Conservation (phyloP, 345 rosid species). For the Moringa oleifera region DNA sequence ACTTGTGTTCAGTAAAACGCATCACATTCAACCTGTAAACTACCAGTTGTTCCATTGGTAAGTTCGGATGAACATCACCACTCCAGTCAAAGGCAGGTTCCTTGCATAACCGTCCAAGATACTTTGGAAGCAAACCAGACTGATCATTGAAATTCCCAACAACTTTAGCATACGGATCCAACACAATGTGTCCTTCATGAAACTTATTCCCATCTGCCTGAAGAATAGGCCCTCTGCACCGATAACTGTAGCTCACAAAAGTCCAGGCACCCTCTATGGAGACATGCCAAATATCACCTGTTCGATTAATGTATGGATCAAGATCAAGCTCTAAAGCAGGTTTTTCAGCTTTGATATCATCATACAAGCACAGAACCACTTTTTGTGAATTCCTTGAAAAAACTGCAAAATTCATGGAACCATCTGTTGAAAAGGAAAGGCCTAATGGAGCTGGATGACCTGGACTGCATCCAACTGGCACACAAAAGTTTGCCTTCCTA, state of each 20-base stretch:
- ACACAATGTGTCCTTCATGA: constrained; percentile 30
- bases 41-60: constrained; percentile 59
- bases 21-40: constrained; percentile 72
- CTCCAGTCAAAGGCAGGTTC: constrained; percentile 79
- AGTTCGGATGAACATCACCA: constrained; percentile 50
- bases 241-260: constrained; percentile 58
- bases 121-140: constrained; percentile 25
- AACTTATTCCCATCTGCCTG: constrained; percentile 23
- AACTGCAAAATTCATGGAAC: constrained; percentile 66
- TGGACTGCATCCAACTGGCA: constrained; percentile 69
- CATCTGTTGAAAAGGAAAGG: constrained; percentile 56
- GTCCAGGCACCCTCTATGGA: constrained; percentile 45
- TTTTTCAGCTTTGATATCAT: constrained; percentile 38
- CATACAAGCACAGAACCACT: constrained; percentile 65
- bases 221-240: constrained; percentile 35
- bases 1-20: constrained; percentile 63
- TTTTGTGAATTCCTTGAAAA: constrained; percentile 55
- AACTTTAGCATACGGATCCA: constrained; percentile 84
- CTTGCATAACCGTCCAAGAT: constrained; percentile 45
- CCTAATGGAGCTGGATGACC: constrained; percentile 79
- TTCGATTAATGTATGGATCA: constrained; percentile 73
- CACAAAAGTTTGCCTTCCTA: constrained; percentile 52
- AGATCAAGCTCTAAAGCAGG: constrained; percentile 93
- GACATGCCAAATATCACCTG: constrained; percentile 91
- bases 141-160: constrained; percentile 26